Evolutionary conservation across 176 grass and related monocot genomes (phyloP).

Genomic region (Musa acuminata): DNA sequence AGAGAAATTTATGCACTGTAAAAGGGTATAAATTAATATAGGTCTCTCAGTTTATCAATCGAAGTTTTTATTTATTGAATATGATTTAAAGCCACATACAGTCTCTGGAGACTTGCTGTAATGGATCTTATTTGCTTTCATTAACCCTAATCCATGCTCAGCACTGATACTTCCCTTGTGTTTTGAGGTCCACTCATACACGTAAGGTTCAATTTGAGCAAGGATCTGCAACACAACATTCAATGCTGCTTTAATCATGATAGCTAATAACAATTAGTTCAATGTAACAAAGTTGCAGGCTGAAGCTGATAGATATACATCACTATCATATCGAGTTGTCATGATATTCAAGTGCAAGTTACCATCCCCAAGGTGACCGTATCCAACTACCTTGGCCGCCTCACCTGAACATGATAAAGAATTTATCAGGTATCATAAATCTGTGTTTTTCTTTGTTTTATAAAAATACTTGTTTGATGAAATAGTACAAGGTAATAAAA

Average conservation of each 20-base stretch:
- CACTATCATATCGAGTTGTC: conserved; percentile 56
- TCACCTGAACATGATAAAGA: conserved; percentile 39
- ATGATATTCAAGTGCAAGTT: conserved; percentile 86
- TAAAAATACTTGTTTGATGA: not conserved
- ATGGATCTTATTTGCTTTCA: conserved; percentile 95
- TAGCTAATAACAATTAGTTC: not conserved
- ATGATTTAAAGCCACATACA: conserved; percentile 32
- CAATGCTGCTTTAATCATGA: conserved; percentile 23
- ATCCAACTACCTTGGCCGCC: conserved; percentile 59
- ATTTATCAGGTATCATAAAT: conserved; percentile 10
- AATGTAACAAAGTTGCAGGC: not conserved
- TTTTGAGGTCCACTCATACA: conserved; percentile 84
- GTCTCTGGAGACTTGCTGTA: conserved; percentile 91
- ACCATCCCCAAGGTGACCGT: conserved; percentile 92
- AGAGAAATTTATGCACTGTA: not conserved
- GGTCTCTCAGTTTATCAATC: not conserved
- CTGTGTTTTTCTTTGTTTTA: not conserved
- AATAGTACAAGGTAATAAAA: conserved; percentile 1
- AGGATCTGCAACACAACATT: conserved; percentile 52
- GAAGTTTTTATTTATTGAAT: not conserved
- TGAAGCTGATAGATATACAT: conserved; percentile 33
- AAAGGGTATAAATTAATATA: not conserved
- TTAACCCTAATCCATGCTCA: conserved; percentile 81
- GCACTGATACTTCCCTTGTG: conserved; percentile 97
- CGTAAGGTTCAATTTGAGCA: conserved; percentile 71